Conservation (phyloP, 495 filamentous ascomycete species). For the Penicillium lagena region DNA sequence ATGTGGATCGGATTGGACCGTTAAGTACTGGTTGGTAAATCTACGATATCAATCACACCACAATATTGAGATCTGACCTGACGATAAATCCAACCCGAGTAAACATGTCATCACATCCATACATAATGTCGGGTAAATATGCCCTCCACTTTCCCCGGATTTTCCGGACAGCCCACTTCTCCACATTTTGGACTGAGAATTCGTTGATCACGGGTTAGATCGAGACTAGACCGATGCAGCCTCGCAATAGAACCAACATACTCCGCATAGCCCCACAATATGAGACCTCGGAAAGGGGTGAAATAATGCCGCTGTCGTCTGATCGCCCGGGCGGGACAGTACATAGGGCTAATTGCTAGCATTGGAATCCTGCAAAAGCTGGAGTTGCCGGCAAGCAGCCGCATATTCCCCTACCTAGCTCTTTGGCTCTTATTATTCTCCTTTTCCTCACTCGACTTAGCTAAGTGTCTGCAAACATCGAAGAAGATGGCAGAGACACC, state of each 20-base stretch:
- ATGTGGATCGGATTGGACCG: no score
- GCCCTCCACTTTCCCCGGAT: conserved; percentile 1
- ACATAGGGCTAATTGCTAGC: no score
- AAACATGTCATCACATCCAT: no score
- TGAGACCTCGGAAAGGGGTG: background rate
- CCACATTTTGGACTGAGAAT: conserved; percentile 4
- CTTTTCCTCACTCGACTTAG: no score
- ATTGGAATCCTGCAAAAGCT: no score
- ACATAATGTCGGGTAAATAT: background rate
- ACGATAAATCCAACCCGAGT: no score
- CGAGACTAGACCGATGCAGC: background rate
- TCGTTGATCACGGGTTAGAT: conserved; percentile 5
- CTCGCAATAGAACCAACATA: background rate
- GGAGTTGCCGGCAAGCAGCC: no score
- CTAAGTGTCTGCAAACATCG: background rate
- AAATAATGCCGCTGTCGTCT: background rate
- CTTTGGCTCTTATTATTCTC: background rate
- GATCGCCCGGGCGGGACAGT: no score
- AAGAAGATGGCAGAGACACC: conserved; percentile 2
- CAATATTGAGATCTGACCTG: no score
- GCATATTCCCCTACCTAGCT: no score
- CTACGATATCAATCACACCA: no score
- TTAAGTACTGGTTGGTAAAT: no score
- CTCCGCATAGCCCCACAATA: conserved; percentile 12
- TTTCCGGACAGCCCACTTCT: conserved; percentile 3